Evolutionary conservation across 2,329 filamentous ascomycete species (phyloP).

Genomic region (Verticillium tricorpus): DNA sequence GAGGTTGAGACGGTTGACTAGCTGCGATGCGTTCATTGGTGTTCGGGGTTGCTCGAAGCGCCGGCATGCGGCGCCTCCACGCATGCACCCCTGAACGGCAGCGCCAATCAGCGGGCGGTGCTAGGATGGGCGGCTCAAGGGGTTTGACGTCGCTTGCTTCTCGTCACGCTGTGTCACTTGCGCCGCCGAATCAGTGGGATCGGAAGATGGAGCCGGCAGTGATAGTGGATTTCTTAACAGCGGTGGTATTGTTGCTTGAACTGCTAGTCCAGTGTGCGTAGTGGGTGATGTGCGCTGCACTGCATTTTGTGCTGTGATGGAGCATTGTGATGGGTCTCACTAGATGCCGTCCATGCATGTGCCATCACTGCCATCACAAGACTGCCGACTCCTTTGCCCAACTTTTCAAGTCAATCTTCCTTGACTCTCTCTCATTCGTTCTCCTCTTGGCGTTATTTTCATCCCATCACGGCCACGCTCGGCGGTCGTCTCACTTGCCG

Average conservation of each 20-base stretch:
- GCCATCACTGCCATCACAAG: neutral
- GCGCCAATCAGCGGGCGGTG: conserved; percentile 9
- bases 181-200: neutral
- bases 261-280: neutral
- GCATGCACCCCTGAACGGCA: conserved; percentile 6
- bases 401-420: no score
- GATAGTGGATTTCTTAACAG: neutral
- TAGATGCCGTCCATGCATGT: neutral
- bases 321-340: neutral
- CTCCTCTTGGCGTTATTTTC: neutral
- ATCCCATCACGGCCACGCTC: neutral
- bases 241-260: neutral
- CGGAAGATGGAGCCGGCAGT: neutral
- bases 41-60: conserved; percentile 13
- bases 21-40: conserved; percentile 7
- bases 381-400: neutral
- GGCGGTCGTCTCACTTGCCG: neutral
- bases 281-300: neutral
- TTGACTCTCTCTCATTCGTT: neutral
- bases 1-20: neutral
- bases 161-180: neutral
- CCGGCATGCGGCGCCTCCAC: conserved; percentile 13
- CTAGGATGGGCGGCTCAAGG: conserved; percentile 9
- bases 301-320: neutral
- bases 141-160: neutral